These are phyloP conservation scores for Vigna trinervia DNA, from an alignment of 306 rosid genomes.

Conservation along the genomic window DNA sequence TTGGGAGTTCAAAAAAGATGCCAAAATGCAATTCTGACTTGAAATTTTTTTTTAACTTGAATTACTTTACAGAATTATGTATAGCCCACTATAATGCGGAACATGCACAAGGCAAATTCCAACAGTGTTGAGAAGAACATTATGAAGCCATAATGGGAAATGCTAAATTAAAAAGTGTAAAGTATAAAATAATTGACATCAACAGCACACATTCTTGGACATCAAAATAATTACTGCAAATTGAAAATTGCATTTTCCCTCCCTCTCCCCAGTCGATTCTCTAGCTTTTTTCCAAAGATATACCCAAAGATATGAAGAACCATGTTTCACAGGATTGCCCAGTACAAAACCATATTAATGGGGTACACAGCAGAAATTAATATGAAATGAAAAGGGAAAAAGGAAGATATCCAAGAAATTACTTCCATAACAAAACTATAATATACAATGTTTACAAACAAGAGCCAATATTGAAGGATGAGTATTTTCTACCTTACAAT, in stretches of 20 bases:
- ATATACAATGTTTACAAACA: slow-evolving; percentile 31
- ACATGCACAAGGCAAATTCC: slow-evolving; percentile 21
- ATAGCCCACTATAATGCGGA: slow-evolving; percentile 2
- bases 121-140: not conserved
- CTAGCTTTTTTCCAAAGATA: not conserved
- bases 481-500: slow-evolving; percentile 34
- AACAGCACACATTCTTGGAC: slow-evolving; percentile 7
- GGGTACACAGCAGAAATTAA: slow-evolving; percentile 10
- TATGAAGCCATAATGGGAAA: not conserved
- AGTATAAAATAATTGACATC: slow-evolving; percentile 14
- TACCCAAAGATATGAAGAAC: slow-evolving; percentile 12
- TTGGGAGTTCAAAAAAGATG: slow-evolving; percentile 7
- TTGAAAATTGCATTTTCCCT: not conserved
- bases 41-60: not conserved
- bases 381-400: slow-evolving; percentile 10
- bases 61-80: slow-evolving; percentile 8
- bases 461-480: slow-evolving; percentile 7
- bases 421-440: slow-evolving; percentile 3
- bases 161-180: not conserved
- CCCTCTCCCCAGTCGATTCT: slow-evolving; percentile 8
- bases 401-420: slow-evolving; percentile 22
- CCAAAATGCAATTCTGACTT: slow-evolving; percentile 23
- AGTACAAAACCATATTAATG: slow-evolving; percentile 13
- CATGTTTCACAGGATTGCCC: slow-evolving; percentile 6
- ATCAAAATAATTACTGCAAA: slow-evolving; percentile 26